phyloP scores from a whole-genome alignment of 108 stramenopile species.

The Nannochloropsis oceanica region DNA sequence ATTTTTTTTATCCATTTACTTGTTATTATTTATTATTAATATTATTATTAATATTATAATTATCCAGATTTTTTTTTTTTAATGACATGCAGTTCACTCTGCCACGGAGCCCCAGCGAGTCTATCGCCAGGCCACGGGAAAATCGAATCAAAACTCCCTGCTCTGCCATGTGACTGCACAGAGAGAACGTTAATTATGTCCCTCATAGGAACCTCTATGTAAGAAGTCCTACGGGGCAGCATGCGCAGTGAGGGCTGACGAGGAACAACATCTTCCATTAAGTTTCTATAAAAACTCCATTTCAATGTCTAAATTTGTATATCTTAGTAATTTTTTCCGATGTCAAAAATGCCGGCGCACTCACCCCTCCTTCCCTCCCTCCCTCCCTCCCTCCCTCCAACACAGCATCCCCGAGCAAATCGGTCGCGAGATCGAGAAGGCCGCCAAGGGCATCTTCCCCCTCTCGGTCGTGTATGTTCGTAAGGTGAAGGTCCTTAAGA shows the following conservation, averaged over 20 bases:
- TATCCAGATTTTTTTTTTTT: too few species aligned
- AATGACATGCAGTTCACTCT: neutral
- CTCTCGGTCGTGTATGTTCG: constrained; percentile 97
- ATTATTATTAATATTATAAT: too few species aligned
- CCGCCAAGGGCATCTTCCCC: constrained; percentile 80
- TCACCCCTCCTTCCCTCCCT: neutral
- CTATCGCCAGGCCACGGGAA: neutral
- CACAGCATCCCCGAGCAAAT: constrained; percentile 65
- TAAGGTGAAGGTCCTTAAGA: constrained; percentile 99
- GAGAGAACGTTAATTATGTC: neutral
- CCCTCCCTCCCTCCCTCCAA: neutral
- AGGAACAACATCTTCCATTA: neutral
- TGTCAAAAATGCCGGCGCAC: neutral
- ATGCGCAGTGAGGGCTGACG: neutral
- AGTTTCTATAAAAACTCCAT: neutral
- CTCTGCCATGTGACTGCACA: neutral
- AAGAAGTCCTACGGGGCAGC: neutral
- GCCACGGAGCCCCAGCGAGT: neutral
- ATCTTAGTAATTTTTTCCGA: too few species aligned
- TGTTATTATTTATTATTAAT: too few species aligned
- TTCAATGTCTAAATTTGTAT: too few species aligned
- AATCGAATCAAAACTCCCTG: neutral
- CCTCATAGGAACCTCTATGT: neutral
- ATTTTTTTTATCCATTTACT: too few species aligned
- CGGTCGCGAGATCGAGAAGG: constrained; percentile 76